phyloP scores from a whole-genome alignment of 2,329 filamentous ascomycete genomes.

The Scedosporium boydii region DNA sequence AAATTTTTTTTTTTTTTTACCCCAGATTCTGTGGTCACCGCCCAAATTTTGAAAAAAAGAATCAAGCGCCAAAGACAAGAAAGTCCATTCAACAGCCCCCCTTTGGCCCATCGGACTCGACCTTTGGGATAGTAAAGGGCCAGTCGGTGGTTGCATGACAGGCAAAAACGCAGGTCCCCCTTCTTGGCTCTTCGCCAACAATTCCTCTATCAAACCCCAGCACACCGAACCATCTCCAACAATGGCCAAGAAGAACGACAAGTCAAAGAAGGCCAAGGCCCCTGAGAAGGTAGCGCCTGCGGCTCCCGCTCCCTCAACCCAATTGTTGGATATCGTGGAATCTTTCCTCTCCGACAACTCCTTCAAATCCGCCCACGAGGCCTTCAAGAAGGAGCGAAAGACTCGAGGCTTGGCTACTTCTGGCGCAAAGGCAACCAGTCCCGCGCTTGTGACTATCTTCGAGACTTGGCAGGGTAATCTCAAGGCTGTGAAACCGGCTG shows the following conservation, averaged over 20 bases:
- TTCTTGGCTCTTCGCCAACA: conserved; percentile 34
- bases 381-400: conserved; percentile 54
- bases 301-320: conserved; percentile 31
- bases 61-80: neutral
- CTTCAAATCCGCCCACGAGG: conserved; percentile 50
- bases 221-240: conserved; percentile 10
- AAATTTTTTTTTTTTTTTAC: neutral
- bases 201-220: conserved; percentile 17
- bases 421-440: conserved; percentile 14
- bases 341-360: conserved; percentile 57
- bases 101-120: neutral
- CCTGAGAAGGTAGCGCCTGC: conserved; percentile 13
- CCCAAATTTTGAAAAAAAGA: neutral
- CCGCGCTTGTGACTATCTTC: conserved; percentile 40
- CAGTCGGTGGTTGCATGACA: neutral
- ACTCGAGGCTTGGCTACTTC: conserved; percentile 37
- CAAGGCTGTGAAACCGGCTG: conserved; percentile 11
- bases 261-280: conserved; percentile 13
- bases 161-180: conserved; percentile 18
- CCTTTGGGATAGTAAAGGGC: neutral
- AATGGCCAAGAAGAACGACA: conserved; percentile 22
- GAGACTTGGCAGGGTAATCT: conserved; percentile 33
- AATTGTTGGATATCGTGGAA: conserved; percentile 58
- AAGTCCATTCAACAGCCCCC: neutral
- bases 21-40: neutral